These are phyloP conservation scores for Helichrysum umbraculigerum DNA, from an alignment of 129 eudicot species.

Conservation along the genomic window DNA sequence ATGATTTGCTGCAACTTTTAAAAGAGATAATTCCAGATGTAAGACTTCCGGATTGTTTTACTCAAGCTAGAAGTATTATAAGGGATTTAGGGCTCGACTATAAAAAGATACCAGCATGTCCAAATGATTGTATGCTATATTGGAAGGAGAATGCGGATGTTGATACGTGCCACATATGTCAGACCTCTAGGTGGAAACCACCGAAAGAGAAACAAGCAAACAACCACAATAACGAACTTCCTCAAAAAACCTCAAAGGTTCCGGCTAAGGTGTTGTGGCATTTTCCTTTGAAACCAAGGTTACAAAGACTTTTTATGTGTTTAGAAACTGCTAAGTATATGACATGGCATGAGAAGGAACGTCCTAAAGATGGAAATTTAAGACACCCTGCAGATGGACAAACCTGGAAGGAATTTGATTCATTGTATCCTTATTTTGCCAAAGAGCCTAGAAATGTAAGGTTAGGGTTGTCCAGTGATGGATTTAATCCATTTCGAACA, in stretches of 20 bases:
- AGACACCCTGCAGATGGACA: no score
- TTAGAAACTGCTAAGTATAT: no score
- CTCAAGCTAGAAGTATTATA: slow-evolving; percentile 10
- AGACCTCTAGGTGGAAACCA: slow-evolving; percentile 4
- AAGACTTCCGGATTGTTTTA: background rate
- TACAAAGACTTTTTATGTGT: no score
- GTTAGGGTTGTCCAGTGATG: no score
- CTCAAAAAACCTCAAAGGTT: no score
- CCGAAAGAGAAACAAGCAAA: background rate
- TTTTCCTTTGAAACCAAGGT: no score
- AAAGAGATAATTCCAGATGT: slow-evolving; percentile 1
- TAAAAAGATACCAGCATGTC: slow-evolving; percentile 8
- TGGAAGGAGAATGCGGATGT: background rate
- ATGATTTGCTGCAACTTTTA: slow-evolving; percentile 1
- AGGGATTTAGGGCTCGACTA: slow-evolving; percentile 17
- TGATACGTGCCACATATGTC: background rate
- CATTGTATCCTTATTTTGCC: no score
- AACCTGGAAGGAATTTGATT: no score
- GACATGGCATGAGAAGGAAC: no score
- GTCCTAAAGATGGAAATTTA: no score
- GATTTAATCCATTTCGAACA: no score
- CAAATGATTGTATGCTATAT: slow-evolving; percentile 20
- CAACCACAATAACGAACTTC: background rate
- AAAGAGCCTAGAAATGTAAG: background rate
- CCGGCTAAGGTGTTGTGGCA: no score